phyloP scores from a whole-genome alignment of 2,329 filamentous ascomycete species.

The Tolypocladium endophyticum region DNA sequence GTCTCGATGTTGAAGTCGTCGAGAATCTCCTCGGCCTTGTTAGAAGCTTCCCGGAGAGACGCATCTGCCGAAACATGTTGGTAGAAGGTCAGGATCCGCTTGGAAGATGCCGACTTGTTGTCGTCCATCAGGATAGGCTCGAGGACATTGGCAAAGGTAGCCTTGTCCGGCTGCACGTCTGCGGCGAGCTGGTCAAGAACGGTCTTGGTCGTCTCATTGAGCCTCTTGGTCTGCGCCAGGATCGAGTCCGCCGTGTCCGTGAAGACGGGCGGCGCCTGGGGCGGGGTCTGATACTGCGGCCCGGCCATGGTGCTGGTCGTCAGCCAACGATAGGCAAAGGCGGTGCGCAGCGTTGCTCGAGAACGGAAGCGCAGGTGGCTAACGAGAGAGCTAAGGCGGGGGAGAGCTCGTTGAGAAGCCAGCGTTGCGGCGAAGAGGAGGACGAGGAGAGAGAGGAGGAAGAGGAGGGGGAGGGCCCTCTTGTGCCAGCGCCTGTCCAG shows the following conservation, averaged over 20 bases:
- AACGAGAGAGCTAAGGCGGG: slow-evolving; percentile 48
- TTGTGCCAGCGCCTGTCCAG: slow-evolving; percentile 16
- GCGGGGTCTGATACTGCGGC: slow-evolving; percentile 59
- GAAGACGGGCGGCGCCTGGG: slow-evolving; percentile 69
- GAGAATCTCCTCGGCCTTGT: slow-evolving; percentile 64
- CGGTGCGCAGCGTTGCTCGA: background rate
- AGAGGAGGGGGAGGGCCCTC: slow-evolving; percentile 23
- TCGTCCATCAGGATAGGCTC: slow-evolving; percentile 64
- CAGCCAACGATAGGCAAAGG: slow-evolving; percentile 20
- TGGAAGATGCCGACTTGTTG: slow-evolving; percentile 48
- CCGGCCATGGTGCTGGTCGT: slow-evolving; percentile 53
- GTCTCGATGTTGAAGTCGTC: slow-evolving; percentile 70
- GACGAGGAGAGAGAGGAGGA: slow-evolving; percentile 37
- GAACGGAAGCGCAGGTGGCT: slow-evolving; percentile 32
- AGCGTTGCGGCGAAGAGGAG: slow-evolving; percentile 54
- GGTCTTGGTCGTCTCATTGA: slow-evolving; percentile 52
- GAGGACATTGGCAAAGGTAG: slow-evolving; percentile 44
- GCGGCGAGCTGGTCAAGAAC: slow-evolving; percentile 59
- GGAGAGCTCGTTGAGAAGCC: slow-evolving; percentile 51
- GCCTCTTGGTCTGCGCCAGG: slow-evolving; percentile 52
- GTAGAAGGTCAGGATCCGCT: slow-evolving; percentile 67
- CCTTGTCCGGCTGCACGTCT: slow-evolving; percentile 41
- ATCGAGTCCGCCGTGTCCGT: slow-evolving; percentile 62
- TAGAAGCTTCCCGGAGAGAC: slow-evolving; percentile 62
- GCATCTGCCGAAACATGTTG: slow-evolving; percentile 64